These are phyloP conservation scores for Decorospora gaudefroyi DNA, from an alignment of 2,329 filamentous ascomycete species.

Conservation along the genomic window DNA sequence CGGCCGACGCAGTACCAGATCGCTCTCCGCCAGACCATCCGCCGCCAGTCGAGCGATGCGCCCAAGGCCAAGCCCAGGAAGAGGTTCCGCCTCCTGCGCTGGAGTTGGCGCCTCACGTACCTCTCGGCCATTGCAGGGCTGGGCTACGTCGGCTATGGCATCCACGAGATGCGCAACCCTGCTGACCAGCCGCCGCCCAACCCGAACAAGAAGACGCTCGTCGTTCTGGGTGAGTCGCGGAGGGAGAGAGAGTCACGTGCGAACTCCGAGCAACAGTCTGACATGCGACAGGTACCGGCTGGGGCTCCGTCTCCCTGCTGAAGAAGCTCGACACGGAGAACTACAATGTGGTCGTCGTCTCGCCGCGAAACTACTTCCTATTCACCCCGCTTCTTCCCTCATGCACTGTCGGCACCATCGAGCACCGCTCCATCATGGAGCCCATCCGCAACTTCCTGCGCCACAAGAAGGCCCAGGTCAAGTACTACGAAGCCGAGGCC, in stretches of 20 bases:
- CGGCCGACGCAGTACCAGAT: conserved; percentile 43
- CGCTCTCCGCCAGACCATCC: conserved; percentile 44
- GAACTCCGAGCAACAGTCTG: conserved; percentile 11
- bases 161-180: conserved; percentile 83
- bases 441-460: conserved; percentile 94
- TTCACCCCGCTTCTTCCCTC: conserved; percentile 97
- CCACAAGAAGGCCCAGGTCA: conserved; percentile 90
- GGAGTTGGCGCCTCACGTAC: conserved; percentile 82
- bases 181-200: conserved; percentile 77
- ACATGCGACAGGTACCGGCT: conserved; percentile 75
- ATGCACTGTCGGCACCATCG: conserved; percentile 95
- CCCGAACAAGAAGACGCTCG: conserved; percentile 92
- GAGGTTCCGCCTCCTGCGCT: conserved; percentile 70
- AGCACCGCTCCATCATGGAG: conserved; percentile 99
- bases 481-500: conserved; percentile 97
- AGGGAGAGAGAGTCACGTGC: background rate
- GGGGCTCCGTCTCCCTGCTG: conserved; percentile 92
- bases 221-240: conserved; percentile 86
- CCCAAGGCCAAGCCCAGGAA: conserved; percentile 52
- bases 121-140: conserved; percentile 71
- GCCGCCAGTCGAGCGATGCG: conserved; percentile 40
- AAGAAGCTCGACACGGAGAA: conserved; percentile 99
- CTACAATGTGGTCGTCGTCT: conserved; percentile 98
- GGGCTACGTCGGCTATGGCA: conserved; percentile 75
- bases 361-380: conserved; percentile 98